Conservation (phyloP, 108 stramenopile species). For the Halocafeteria seosinensis region DNA sequence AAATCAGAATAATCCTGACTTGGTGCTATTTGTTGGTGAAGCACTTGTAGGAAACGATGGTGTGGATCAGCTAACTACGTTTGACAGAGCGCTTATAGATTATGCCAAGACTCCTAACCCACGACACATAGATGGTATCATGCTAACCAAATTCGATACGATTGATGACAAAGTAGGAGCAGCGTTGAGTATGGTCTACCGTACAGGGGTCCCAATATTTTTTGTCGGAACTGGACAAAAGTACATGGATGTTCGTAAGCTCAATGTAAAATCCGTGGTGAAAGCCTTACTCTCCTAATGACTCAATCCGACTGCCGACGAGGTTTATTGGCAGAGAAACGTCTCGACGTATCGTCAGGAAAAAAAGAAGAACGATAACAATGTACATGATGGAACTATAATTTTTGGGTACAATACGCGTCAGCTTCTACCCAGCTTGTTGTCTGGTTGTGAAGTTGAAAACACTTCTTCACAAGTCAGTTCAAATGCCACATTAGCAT, state of each 20-base stretch:
- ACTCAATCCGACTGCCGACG: too few relatives aligned
- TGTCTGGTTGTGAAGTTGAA: too few relatives aligned
- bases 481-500: too few relatives aligned
- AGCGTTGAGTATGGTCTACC: slow-evolving; percentile 74
- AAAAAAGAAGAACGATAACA: too few relatives aligned
- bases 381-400: too few relatives aligned
- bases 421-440: too few relatives aligned
- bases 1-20: slow-evolving; percentile 64
- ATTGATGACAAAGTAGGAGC: slow-evolving; percentile 96
- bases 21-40: slow-evolving; percentile 81
- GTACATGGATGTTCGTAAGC: slow-evolving; percentile 78
- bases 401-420: too few relatives aligned
- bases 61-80: slow-evolving; percentile 78
- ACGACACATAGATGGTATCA: slow-evolving; percentile 72
- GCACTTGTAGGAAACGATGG: slow-evolving; percentile 92
- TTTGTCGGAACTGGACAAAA: slow-evolving; percentile 94
- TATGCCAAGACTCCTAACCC: background rate
- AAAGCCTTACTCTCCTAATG: slow-evolving; percentile 54
- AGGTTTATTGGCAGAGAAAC: too few relatives aligned
- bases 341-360: too few relatives aligned
- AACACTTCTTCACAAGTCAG: too few relatives aligned
- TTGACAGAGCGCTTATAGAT: slow-evolving; percentile 57
- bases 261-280: slow-evolving; percentile 60
- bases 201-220: slow-evolving; percentile 76
- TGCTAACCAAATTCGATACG: slow-evolving; percentile 92